A percentile compares a stretch with the other conserved stretches of the same genome.
Conservation (phyloP, 352 stramenopile species). For the Phytophthora ohioensis region DNA sequence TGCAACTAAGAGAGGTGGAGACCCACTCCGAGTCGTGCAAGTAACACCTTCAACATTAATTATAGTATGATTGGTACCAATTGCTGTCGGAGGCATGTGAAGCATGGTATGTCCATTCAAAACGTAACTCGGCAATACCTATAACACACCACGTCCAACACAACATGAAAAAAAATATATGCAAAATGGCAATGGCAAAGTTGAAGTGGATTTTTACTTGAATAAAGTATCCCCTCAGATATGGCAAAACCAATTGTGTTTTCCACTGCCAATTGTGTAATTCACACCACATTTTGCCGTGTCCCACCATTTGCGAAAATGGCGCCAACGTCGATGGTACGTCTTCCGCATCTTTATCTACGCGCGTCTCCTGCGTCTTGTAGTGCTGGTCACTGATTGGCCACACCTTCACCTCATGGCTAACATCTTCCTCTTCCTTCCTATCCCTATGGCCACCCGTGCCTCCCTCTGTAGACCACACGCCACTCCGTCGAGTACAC, state of each 20-base stretch:
- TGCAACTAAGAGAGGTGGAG: constrained; percentile 48
- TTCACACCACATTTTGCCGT: background rate
- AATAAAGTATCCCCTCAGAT: no score
- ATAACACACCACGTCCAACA: no score
- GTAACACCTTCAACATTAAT: background rate
- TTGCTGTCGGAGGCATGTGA: no score
- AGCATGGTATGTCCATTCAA: no score
- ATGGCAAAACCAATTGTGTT: no score
- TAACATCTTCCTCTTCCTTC: constrained; percentile 23
- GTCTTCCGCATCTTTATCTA: constrained; percentile 2
- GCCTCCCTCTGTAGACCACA: constrained; percentile 37
- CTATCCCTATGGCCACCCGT: background rate
- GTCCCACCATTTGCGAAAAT: constrained; percentile 23
- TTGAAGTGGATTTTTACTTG: constrained; percentile 7
- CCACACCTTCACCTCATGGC: constrained; percentile 4
- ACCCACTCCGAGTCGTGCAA: constrained; percentile 49
- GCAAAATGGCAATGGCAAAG: background rate
- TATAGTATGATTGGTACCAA: no score
- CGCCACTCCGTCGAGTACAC: constrained; percentile 57
- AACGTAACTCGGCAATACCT: no score
- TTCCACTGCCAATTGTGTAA: background rate
- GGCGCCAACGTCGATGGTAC: constrained; percentile 39
- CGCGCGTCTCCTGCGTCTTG: background rate
- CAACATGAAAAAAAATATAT: no score
- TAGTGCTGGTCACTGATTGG: background rate